Percentiles rank a stretch among this genome's conserved stretches.
phyloP scores from a whole-genome alignment of 768 basidiomycete species.

The Pholiota molesta region DNA sequence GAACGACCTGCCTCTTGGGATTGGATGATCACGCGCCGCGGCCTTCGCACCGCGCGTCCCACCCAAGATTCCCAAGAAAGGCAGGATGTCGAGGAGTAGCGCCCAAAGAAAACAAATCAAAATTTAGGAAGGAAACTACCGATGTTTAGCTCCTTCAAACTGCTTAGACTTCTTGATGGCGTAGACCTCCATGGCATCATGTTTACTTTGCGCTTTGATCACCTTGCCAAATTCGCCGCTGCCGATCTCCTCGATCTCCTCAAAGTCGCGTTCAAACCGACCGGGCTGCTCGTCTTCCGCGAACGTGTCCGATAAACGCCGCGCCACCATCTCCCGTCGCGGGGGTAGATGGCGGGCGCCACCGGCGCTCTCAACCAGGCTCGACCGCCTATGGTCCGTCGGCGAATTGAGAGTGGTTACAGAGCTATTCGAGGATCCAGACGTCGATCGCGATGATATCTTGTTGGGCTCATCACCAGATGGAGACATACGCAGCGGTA shows the following conservation, averaged over 20 bases:
- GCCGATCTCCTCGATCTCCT: conserved; percentile 80
- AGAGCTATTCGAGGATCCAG: conserved; percentile 61
- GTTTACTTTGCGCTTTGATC: conserved; percentile 76
- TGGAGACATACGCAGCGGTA: conserved; percentile 52
- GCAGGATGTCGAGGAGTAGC: conserved; percentile 10
- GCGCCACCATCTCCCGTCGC: conserved; percentile 23
- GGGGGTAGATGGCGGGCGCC: conserved; percentile 23
- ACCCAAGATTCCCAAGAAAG: conserved; percentile 5
- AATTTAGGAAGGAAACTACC: conserved; percentile 52
- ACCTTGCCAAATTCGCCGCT: conserved; percentile 94
- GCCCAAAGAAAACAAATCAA: conserved; percentile 11
- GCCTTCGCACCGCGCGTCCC: background rate
- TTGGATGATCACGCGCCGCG: conserved; percentile 1
- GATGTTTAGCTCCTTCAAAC: conserved; percentile 88
- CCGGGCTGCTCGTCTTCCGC: conserved; percentile 59
- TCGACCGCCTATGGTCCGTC: conserved; percentile 35
- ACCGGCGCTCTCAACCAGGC: background rate
- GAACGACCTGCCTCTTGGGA: conserved; percentile 8
- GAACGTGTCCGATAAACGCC: conserved; percentile 41
- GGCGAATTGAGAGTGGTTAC: conserved; percentile 49
- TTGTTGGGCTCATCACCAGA: conserved; percentile 41
- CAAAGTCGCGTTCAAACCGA: conserved; percentile 80
- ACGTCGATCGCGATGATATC: conserved; percentile 51
- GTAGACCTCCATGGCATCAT: conserved; percentile 50
- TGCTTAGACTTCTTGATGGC: conserved; percentile 95